Evolutionary conservation across 352 stramenopile species (phyloP).

Genomic region (Phytophthora hybrid): DNA sequence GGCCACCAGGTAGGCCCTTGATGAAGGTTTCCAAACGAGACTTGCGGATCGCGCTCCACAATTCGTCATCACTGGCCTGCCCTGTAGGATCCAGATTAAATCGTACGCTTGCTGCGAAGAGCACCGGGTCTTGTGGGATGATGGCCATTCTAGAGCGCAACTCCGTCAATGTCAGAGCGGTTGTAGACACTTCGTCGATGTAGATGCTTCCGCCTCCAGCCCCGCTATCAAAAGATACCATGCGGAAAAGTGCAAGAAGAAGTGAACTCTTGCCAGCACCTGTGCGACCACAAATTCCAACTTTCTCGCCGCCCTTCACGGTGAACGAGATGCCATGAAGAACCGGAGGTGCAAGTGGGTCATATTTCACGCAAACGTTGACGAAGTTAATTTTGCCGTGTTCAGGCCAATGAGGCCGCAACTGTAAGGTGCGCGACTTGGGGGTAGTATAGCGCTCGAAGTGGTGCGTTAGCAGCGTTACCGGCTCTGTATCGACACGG

Average conservation of each 20-base stretch:
- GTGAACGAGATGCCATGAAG: slow-evolving; percentile 66
- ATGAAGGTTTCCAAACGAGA: slow-evolving; percentile 82
- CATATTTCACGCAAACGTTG: slow-evolving; percentile 74
- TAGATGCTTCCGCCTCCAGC: slow-evolving; percentile 86
- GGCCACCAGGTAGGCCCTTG: slow-evolving; percentile 40
- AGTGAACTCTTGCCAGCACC: slow-evolving; percentile 75
- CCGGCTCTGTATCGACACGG: slow-evolving; percentile 51
- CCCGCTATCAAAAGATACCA: slow-evolving; percentile 67
- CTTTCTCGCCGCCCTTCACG: slow-evolving; percentile 65
- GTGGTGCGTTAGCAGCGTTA: slow-evolving; percentile 45
- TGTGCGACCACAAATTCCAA: slow-evolving; percentile 85
- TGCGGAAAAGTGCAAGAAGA: slow-evolving; percentile 75
- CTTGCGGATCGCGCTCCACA: slow-evolving; percentile 93
- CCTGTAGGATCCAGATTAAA: slow-evolving; percentile 83
- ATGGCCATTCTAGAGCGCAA: slow-evolving; percentile 80
- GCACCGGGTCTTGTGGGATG: slow-evolving; percentile 83
- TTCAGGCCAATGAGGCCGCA: slow-evolving; percentile 65
- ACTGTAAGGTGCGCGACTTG: slow-evolving; percentile 35
- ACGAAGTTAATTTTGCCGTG: slow-evolving; percentile 75
- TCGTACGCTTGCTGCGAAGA: slow-evolving; percentile 73
- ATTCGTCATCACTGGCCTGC: slow-evolving; percentile 76
- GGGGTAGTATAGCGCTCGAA: slow-evolving; percentile 45
- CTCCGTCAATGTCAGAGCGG: slow-evolving; percentile 57
- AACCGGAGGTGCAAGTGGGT: slow-evolving; percentile 39
- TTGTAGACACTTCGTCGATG: slow-evolving; percentile 94